Evolutionary conservation across 164 flowering plant genomes (phyloP), one percentile per base, ranked within the genome.

Genomic region (Stephania yunnanensis): DNA sequence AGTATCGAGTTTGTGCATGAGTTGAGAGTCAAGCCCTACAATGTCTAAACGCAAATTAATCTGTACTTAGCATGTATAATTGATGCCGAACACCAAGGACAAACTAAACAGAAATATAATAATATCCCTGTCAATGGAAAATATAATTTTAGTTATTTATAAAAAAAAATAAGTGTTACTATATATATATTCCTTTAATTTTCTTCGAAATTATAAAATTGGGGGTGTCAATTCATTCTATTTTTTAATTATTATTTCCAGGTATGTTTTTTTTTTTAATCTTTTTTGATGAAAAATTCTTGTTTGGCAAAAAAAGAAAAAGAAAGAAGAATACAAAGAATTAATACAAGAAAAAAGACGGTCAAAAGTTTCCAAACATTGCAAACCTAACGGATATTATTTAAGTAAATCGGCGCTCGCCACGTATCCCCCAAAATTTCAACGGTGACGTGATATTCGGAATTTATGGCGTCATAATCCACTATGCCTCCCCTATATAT

Each of bases 361-460:
- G 64, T 58, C 64, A 58, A 17, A 58, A 55, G 19, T 4, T 12
- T 44, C 45, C 70, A 68, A 68, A 68, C 36, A 29, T 36, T 36
- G 36, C 70, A 68, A 68, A 30, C 70, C 46, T 29, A 68, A 68
- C 44, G 10, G 70, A 68, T 31, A 12, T 68, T 11, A 68, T 30
- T 30, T 4, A 30, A 31, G 17, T 15, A 50, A 71, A 22, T 71
- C 61, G 11, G 46, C 48, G 68, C 25, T 55, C 42, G 50, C 25
- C 50, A 55, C 74, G 65, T 31, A 58, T 29, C 10, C 8, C 3
- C 13, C 3, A 3, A 10, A 68, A 52, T 65, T 77, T 72, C 79
- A 77, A 77, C 79, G 6, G 64, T 77, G 79, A 67, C 75, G 44
- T 67, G 67, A 72, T 11, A 0, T 11, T 65, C 13, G 29, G 10